Base-by-base conservation (phyloP, 2,329 filamentous ascomycete species). In the Keithomyces neogunnii region DNA sequence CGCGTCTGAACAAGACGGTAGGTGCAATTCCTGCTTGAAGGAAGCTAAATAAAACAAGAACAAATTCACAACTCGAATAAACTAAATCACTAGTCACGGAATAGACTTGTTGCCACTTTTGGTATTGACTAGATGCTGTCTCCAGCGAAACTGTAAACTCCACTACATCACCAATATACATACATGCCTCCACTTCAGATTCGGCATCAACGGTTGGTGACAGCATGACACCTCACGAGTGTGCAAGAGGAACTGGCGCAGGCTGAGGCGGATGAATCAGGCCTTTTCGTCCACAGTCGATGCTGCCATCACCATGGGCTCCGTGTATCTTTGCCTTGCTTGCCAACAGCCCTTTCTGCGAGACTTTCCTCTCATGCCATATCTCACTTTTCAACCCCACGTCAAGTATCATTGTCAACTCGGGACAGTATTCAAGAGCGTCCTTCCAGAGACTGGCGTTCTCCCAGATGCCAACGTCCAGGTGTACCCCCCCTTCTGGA, bases 381-480 rank as follows among this genome's bases (percentile, higher is more conserved):
- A 19, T 19, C 19, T 19, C 19, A 19, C 19, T 19, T 19, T 77
- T 73, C 9, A 78, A 63, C 62, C 78, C 78, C 78, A 81, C 81
- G 42, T 76, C 71, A 69, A 80, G 71, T 52, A 79, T 74, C 60
- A 81, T 67, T 55, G 68, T 72, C 26, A 81, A 61, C 61, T 81
- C 78, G 2, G 78, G 78, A 55, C 78, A 81, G 62, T 81, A 81
- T 19, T 73, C 66, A 55, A 78, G 75, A 29, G 79, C 77, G 49
- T 69, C 62, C 56, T 72, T 68, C 35, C 78, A 67, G 53, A 70
- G 66, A 2, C 57, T 59, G 2, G 62, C 63, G 47, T 74, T 63
- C 52, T 69, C 69, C 77, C 77, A 81, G 13, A 79, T 71, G 3
- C 60, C 64, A 28, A 70, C 69, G 26, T 68, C 59, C 3, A 80